phyloP scores from a whole-genome alignment of 2,329 filamentous ascomycete species.

The Orbilia brochopaga region DNA sequence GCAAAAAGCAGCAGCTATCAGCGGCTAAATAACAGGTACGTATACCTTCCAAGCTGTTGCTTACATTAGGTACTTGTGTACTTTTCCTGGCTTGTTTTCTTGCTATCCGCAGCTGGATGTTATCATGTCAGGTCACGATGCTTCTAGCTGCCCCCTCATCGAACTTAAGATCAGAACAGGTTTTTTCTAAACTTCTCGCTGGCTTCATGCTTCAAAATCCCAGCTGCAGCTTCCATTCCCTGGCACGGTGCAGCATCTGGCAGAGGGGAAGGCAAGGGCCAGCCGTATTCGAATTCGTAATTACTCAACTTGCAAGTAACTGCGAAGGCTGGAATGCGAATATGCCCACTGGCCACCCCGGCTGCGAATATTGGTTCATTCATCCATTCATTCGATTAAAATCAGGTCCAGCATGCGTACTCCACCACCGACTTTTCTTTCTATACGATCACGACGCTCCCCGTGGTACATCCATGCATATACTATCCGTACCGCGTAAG shows the following conservation, averaged over 20 bases:
- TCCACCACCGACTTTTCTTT: no score
- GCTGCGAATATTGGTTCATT: constrained; percentile 18
- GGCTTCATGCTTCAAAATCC: no score
- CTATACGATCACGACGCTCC: background rate
- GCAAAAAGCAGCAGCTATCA: background rate
- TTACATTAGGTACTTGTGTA: no score
- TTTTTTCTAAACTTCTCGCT: background rate
- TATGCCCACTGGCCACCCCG: background rate
- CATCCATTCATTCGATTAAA: no score
- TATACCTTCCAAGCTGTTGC: no score
- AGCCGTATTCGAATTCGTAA: constrained; percentile 48
- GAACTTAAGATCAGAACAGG: background rate
- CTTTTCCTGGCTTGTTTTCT: no score
- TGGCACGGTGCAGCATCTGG: no score
- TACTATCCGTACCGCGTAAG: background rate
- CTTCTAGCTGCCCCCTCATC: background rate
- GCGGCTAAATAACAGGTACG: background rate
- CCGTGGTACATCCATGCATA: background rate
- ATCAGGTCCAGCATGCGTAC: no score
- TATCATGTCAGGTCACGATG: background rate
- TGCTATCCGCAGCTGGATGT: background rate
- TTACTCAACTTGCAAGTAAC: no score
- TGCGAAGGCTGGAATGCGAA: constrained; percentile 33
- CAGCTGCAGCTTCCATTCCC: no score
- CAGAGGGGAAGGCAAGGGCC: constrained; percentile 39